Evolutionary conservation across 495 filamentous ascomycete species (phyloP).

Genomic region (Aspergillus bertholletiae): DNA sequence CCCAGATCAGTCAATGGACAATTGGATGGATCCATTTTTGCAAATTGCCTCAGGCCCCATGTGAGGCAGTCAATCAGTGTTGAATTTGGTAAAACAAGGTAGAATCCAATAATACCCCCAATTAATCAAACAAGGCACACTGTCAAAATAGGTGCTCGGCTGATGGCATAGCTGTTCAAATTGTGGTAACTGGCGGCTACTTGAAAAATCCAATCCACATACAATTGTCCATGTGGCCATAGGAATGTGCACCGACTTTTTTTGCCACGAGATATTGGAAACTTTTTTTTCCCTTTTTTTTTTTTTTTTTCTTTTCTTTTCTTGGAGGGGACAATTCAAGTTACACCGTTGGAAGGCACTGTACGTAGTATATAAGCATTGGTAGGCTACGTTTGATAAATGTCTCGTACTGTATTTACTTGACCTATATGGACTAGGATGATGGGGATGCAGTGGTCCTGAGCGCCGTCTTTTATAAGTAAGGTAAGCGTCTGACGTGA

Average conservation of each 20-base stretch:
- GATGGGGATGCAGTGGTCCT: neutral
- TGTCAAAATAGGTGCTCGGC: neutral
- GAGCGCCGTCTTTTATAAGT: neutral
- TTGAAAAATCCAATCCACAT: neutral
- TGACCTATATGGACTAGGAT: neutral
- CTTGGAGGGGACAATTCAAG: neutral
- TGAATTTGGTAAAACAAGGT: neutral
- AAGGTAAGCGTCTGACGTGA: neutral
- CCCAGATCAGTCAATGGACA: neutral
- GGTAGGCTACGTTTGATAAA: neutral
- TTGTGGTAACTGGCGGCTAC: neutral
- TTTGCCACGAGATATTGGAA: neutral
- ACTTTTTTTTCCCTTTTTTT: neutral
- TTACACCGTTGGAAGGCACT: neutral
- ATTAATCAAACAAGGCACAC: neutral
- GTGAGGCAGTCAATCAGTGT: neutral
- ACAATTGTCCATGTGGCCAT: slow-evolving; percentile 3
- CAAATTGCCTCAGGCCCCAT: neutral
- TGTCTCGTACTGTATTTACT: neutral
- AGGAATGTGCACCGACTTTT: slow-evolving; percentile 4
- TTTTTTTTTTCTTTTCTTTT: neutral
- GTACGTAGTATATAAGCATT: neutral
- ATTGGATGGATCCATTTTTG: neutral
- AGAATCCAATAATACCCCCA: no score
- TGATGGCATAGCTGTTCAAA: neutral